Evolutionary conservation across 768 basidiomycete genomes (phyloP), one percentile per base, ranked within the genome.

Genomic region (Trametes cubensis): DNA sequence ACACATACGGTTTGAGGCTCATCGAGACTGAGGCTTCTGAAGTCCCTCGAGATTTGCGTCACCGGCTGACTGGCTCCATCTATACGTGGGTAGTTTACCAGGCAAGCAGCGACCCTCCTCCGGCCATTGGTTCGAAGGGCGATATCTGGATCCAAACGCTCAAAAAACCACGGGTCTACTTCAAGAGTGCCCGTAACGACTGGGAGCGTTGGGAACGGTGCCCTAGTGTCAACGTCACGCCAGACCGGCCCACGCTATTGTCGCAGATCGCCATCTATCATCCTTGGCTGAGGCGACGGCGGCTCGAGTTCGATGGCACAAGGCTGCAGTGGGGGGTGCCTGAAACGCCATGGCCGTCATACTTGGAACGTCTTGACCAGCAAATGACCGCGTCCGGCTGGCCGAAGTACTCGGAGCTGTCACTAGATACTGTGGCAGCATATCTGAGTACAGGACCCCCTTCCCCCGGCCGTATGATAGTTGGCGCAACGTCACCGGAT

Each of bases 241-340:
- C 28, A 6, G 46, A 55, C 4, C 34, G 18, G 30, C 50, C 18
- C 20, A 47, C 45, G 17, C 17, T 8, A 15, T 7, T 41, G 23
- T 26, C 39, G 23, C 14, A 23, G 10, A 6, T 26, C 18, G 23
- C 23, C 5, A 26, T 48, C 20, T 58, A 41, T 5, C 57, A 58
- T 11, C 57, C 58, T 8, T 59, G 58, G 58, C 23, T 59, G 49
- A 49, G 26, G 3, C 28, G 30, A 1, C 49, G 58, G 17, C 49
- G 26, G 25, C 49, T 59, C 40, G 49, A 59, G 49, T 51, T 59
- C 28, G 26, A 25, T 14, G 48, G 58, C 3, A 18, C 20, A 0
- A 8, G 15, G 5, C 49, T 59, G 4, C 15, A 30, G 13, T 59
- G 58, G 58, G 39, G 39, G 20, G 15, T 53, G 5, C 39, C 25